These are phyloP conservation scores for Termitomyces sp. DNA, from an alignment of 1,284 basidiomycete species.

Conservation along the genomic window DNA sequence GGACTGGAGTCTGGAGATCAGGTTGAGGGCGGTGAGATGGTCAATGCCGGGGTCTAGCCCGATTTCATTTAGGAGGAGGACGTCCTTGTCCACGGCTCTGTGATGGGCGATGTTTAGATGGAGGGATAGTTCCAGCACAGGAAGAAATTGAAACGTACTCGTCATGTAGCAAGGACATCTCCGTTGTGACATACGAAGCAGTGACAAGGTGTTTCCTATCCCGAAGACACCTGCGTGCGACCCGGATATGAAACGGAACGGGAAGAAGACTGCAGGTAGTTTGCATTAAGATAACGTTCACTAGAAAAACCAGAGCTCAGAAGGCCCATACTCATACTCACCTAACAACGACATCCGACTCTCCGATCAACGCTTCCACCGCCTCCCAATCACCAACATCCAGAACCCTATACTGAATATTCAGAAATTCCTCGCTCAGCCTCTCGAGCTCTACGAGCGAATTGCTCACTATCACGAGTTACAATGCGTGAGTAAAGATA, in stretches of 20 bases:
- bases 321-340: slow-evolving; percentile 12
- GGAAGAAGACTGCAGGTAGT: slow-evolving; percentile 64
- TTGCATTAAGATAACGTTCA: not conserved
- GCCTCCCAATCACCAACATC: slow-evolving; percentile 55
- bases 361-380: slow-evolving; percentile 49
- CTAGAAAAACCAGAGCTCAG: not conserved
- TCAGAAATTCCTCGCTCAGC: slow-evolving; percentile 48
- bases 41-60: slow-evolving; percentile 96
- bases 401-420: slow-evolving; percentile 56
- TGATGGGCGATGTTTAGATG: not conserved
- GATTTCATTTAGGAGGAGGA: slow-evolving; percentile 88
- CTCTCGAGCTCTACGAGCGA: slow-evolving; percentile 54
- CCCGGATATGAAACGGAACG: slow-evolving; percentile 67
- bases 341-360: slow-evolving; percentile 43
- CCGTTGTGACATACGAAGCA: slow-evolving; percentile 85
- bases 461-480: slow-evolving; percentile 61
- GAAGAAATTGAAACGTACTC: slow-evolving; percentile 36
- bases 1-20: slow-evolving; percentile 56
- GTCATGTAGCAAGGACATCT: slow-evolving; percentile 69
- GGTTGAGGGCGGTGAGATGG: slow-evolving; percentile 83
- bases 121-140: not conserved
- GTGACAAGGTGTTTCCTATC: slow-evolving; percentile 82
- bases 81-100: slow-evolving; percentile 64
- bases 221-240: slow-evolving; percentile 77
- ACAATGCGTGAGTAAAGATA: not conserved